A percentile compares a stretch with the other conserved stretches of the same genome.
These are phyloP conservation scores for Argentina anserina DNA, from an alignment of 306 rosid species.

Conservation along the genomic window DNA sequence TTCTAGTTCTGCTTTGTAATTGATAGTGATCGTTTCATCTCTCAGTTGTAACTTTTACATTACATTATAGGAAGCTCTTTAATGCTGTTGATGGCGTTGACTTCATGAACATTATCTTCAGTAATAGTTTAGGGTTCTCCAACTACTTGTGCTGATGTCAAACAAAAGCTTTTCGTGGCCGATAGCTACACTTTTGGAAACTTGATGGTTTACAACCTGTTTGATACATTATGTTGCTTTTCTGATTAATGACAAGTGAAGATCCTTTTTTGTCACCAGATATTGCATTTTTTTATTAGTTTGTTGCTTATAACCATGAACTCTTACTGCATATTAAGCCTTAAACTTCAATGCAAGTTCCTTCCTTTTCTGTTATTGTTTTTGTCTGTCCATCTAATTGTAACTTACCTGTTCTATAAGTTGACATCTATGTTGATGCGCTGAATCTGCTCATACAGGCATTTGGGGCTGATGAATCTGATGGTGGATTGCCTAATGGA, in stretches of 20 bases:
- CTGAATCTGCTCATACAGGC: slow-evolving; percentile 59
- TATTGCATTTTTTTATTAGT: background rate
- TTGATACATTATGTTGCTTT: background rate
- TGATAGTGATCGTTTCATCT: background rate
- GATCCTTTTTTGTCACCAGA: background rate
- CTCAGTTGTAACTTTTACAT: background rate
- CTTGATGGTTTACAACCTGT: background rate
- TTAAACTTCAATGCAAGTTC: slow-evolving; percentile 1
- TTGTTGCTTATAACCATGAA: background rate
- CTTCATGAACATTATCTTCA: background rate
- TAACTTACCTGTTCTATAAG: background rate
- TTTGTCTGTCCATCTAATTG: background rate
- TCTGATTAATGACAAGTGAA: background rate
- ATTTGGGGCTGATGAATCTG: slow-evolving; percentile 74
- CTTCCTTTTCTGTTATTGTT: background rate
- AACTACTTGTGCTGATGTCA: background rate
- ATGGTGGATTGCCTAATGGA: slow-evolving; percentile 72
- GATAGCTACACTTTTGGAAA: background rate
- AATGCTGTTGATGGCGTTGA: background rate
- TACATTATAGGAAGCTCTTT: background rate
- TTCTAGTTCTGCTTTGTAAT: background rate
- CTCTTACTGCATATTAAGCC: background rate
- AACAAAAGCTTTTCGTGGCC: background rate
- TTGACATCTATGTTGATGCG: slow-evolving; percentile 6
- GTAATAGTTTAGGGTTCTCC: background rate